phyloP scores from a whole-genome alignment of 129 eudicot species.

The Lonicera japonica region DNA sequence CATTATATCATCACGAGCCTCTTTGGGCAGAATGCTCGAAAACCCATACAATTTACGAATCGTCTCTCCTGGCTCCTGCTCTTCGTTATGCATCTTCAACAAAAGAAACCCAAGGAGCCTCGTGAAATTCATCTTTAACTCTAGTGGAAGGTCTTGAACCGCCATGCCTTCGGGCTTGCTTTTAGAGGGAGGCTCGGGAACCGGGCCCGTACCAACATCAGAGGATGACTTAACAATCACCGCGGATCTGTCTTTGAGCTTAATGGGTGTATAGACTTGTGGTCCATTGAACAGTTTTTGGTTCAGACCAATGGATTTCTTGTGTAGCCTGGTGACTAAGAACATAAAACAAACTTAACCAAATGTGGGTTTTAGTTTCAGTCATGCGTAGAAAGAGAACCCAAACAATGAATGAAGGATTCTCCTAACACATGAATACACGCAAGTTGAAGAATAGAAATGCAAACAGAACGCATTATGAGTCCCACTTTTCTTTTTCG shows the following conservation, averaged over 20 bases:
- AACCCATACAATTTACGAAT: no score
- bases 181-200: constrained; percentile 35
- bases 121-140: constrained; percentile 73
- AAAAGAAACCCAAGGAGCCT: no score
- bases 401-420: neutral
- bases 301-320: constrained; percentile 23
- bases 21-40: no score
- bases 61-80: no score
- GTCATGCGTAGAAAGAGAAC: neutral
- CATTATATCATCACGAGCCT: no score
- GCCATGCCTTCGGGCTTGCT: constrained; percentile 34
- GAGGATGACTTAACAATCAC: constrained; percentile 47
- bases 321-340: constrained; percentile 42
- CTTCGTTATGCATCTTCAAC: constrained; percentile 40
- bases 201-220: constrained; percentile 37
- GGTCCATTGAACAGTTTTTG: constrained; percentile 21
- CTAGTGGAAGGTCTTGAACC: constrained; percentile 68
- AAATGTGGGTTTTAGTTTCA: neutral
- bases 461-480: no score
- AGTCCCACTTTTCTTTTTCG: no score
- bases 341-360: constrained; percentile 1
- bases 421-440: no score
- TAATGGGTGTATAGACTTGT: constrained; percentile 17
- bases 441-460: no score
- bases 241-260: constrained; percentile 31